phyloP scores from a whole-genome alignment of 2,329 filamentous ascomycete species.

The Lachnellula occidentalis region DNA sequence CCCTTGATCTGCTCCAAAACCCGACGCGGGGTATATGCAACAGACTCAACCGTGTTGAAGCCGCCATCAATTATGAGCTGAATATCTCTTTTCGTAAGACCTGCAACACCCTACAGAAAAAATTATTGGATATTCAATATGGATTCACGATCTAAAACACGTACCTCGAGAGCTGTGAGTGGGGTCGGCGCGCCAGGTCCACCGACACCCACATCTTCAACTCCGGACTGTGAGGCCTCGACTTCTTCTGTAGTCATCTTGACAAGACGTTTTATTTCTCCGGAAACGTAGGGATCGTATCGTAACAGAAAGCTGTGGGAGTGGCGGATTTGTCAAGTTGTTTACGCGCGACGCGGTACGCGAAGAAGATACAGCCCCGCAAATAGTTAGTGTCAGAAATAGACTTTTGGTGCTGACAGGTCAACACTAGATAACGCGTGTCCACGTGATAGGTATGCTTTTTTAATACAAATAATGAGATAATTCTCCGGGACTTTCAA shows the following conservation, averaged over 20 bases:
- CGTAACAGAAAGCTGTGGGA: background rate
- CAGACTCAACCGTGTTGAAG: constrained; percentile 90
- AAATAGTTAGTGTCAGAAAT: too few species aligned
- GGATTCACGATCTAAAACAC: background rate
- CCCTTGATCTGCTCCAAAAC: constrained; percentile 93
- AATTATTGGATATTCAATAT: background rate
- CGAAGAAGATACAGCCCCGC: too few species aligned
- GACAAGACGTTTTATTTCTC: background rate
- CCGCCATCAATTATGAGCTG: constrained; percentile 88
- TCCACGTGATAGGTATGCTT: background rate
- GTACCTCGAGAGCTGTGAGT: constrained; percentile 77
- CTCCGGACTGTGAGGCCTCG: constrained; percentile 63
- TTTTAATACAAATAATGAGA: background rate
- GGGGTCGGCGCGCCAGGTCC: constrained; percentile 93
- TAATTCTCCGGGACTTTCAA: too few species aligned
- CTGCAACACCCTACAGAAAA: constrained; percentile 69
- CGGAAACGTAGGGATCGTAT: background rate
- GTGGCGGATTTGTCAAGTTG: background rate
- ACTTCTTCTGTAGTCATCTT: constrained; percentile 31
- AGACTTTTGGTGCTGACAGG: too few species aligned
- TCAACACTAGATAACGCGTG: background rate
- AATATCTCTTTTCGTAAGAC: constrained; percentile 91
- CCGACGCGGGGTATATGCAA: constrained; percentile 84
- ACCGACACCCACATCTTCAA: constrained; percentile 68
- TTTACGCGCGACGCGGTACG: background rate